phyloP scores from a whole-genome alignment of 129 eudicot genomes.

The Tagetes erecta region DNA sequence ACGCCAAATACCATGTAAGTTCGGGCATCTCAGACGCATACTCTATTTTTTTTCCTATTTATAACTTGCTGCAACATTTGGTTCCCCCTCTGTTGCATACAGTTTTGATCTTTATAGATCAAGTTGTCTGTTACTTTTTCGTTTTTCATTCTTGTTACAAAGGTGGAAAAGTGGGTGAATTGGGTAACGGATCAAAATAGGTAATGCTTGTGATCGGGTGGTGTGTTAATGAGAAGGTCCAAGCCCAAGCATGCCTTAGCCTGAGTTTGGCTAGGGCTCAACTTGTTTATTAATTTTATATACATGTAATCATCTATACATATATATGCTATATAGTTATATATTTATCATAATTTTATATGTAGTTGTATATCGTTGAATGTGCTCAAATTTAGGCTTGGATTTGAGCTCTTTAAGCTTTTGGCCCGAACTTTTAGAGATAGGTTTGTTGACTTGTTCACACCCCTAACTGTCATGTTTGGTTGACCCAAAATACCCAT shows the following conservation, averaged over 20 bases:
- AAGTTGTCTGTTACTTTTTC: neutral
- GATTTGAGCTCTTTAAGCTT: too few species aligned
- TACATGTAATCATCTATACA: too few species aligned
- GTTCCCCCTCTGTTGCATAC: neutral
- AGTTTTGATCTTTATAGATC: neutral
- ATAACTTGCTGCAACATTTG: neutral
- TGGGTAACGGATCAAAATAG: neutral
- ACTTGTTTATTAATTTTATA: too few species aligned
- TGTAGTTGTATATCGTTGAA: too few species aligned
- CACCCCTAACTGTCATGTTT: neutral
- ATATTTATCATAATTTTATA: too few species aligned
- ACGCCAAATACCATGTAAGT: constrained; percentile 88
- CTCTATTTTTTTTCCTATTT: neutral
- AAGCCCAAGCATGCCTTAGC: too few species aligned
- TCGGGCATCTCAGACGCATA: neutral
- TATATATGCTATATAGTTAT: too few species aligned
- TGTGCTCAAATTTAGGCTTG: too few species aligned
- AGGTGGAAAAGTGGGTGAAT: constrained; percentile 1
- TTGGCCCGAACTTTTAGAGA: too few species aligned
- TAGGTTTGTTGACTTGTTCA: too few species aligned
- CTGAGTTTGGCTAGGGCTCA: too few species aligned
- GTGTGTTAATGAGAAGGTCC: too few species aligned
- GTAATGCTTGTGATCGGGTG: neutral
- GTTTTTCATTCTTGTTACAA: neutral
- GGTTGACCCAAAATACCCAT: neutral